These are phyloP conservation scores for Endocarpon pusillum DNA, from an alignment of 495 filamentous ascomycete species.

Conservation along the genomic window DNA sequence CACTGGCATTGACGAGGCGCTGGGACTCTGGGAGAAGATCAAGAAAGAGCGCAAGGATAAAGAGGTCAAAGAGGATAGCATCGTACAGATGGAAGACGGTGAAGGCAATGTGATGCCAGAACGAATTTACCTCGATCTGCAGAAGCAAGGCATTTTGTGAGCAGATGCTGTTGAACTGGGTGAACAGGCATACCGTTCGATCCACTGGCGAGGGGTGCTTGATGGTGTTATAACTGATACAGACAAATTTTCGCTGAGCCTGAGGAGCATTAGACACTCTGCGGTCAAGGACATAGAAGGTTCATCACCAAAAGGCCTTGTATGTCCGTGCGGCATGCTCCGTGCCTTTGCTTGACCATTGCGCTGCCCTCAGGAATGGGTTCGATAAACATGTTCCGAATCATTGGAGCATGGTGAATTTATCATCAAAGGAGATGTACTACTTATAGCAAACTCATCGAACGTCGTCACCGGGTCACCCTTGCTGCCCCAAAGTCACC, in stretches of 20 bases:
- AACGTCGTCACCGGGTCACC: too few species aligned
- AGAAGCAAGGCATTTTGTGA: slow-evolving; percentile 38
- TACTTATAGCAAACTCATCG: too few species aligned
- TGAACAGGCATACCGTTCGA: neutral
- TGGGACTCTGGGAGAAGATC: slow-evolving; percentile 83
- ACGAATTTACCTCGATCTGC: slow-evolving; percentile 80
- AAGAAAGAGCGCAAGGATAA: slow-evolving; percentile 70
- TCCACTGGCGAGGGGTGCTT: neutral
- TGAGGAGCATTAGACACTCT: too few species aligned
- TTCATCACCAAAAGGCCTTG: too few species aligned
- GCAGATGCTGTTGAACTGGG: neutral
- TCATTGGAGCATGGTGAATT: too few species aligned
- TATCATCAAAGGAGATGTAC: too few species aligned
- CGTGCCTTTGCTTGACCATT: too few species aligned
- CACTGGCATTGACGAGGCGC: slow-evolving; percentile 73
- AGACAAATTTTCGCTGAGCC: neutral
- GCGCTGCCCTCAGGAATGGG: too few species aligned
- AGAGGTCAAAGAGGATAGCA: slow-evolving; percentile 53
- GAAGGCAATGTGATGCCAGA: slow-evolving; percentile 98
- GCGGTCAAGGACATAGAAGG: too few species aligned
- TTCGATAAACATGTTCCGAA: too few species aligned
- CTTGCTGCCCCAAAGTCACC: too few species aligned
- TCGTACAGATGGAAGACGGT: slow-evolving; percentile 96
- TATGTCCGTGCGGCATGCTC: too few species aligned
- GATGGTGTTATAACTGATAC: neutral